These are phyloP conservation scores for Tetramitus jugosus DNA, from an alignment of 208 protist species.

Conservation along the genomic window DNA sequence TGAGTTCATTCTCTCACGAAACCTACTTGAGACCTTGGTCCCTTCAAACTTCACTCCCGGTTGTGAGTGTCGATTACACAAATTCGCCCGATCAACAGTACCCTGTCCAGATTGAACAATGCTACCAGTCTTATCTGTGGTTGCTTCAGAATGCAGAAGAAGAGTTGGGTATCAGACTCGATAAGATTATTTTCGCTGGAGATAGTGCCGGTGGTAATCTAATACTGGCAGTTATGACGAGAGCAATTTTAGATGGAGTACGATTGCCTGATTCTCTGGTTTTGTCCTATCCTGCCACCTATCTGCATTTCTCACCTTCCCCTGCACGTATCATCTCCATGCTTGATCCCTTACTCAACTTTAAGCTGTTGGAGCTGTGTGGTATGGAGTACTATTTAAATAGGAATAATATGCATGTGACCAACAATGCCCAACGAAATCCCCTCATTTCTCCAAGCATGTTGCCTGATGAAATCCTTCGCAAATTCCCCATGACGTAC, in stretches of 20 bases:
- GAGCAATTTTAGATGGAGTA: slow-evolving; percentile 17
- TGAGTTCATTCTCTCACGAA: slow-evolving; percentile 28
- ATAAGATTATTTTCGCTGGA: slow-evolving; percentile 25
- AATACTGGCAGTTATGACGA: not conserved
- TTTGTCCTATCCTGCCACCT: slow-evolving; percentile 15
- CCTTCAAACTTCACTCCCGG: not conserved
- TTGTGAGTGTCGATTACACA: slow-evolving; percentile 30
- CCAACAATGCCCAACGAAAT: not conserved
- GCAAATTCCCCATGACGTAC: not conserved
- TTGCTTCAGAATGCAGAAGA: slow-evolving; percentile 9
- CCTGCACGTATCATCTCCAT: not conserved
- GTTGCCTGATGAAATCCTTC: not conserved
- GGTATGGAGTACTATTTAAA: not conserved
- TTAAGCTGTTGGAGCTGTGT: slow-evolving; percentile 6
- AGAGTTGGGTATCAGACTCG: not conserved
- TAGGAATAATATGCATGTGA: not conserved
- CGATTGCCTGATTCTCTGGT: slow-evolving; percentile 17
- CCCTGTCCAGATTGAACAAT: slow-evolving; percentile 30
- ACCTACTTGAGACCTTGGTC: slow-evolving; percentile 28
- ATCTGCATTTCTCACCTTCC: slow-evolving; percentile 11
- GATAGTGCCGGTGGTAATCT: slow-evolving; percentile 34
- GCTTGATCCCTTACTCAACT: slow-evolving; percentile 25
- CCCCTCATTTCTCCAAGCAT: not conserved
- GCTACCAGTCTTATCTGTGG: slow-evolving; percentile 28
- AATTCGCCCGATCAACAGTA: slow-evolving; percentile 19